phyloP scores from a whole-genome alignment of 768 basidiomycete species.

The Amanita polypyramis region DNA sequence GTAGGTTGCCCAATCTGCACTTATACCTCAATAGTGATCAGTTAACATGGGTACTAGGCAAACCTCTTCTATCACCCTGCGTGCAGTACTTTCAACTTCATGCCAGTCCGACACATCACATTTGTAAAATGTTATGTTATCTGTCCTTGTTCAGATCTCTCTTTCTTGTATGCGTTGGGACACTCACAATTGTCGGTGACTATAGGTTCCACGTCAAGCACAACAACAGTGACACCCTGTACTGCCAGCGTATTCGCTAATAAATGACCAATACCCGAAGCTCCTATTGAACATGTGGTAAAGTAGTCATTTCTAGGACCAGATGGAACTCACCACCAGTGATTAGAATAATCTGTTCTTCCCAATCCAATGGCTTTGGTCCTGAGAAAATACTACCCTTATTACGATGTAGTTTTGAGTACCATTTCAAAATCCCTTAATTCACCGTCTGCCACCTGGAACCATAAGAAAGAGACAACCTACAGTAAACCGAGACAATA shows the following conservation, averaged over 20 bases:
- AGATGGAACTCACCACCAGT: slow-evolving; percentile 62
- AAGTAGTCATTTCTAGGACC: not conserved
- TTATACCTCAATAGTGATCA: not conserved
- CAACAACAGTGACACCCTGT: slow-evolving; percentile 72
- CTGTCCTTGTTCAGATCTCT: slow-evolving; percentile 22
- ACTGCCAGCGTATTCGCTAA: slow-evolving; percentile 82
- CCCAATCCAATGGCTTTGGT: slow-evolving; percentile 66
- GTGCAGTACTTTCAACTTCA: slow-evolving; percentile 68
- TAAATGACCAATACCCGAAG: slow-evolving; percentile 83
- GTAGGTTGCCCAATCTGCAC: slow-evolving; percentile 78
- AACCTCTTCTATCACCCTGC: slow-evolving; percentile 71
- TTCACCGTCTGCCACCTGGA: slow-evolving; percentile 3
- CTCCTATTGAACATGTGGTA: slow-evolving; percentile 33
- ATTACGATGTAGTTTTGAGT: slow-evolving; percentile 65
- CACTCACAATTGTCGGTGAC: slow-evolving; percentile 63
- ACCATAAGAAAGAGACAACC: slow-evolving; percentile 19
- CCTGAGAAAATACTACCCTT: slow-evolving; percentile 55
- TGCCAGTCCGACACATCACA: slow-evolving; percentile 90
- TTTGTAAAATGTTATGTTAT: slow-evolving; percentile 76
- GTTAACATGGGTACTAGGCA: slow-evolving; percentile 2
- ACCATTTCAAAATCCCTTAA: slow-evolving; percentile 61
- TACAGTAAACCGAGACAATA: slow-evolving; percentile 58
- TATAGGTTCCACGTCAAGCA: slow-evolving; percentile 76
- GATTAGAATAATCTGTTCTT: slow-evolving; percentile 79
- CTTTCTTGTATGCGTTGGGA: not conserved